These are phyloP conservation scores for Rhizopus arrhizus DNA, from an alignment of 371 early-diverging fungal species.

Conservation along the genomic window DNA sequence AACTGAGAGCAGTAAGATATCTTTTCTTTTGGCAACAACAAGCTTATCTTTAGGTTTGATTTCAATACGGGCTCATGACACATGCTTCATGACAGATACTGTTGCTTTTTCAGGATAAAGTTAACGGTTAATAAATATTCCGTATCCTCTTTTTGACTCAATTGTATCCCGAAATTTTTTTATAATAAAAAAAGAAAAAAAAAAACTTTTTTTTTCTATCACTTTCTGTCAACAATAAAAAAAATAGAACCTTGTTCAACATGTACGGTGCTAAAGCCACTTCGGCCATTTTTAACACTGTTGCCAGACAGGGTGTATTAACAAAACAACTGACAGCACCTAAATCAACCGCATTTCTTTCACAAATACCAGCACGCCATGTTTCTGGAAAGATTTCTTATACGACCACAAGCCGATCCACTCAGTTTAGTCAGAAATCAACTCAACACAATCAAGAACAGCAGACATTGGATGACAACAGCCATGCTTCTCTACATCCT, in stretches of 20 bases:
- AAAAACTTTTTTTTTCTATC: slow-evolving; percentile 1
- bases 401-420: slow-evolving; percentile 39
- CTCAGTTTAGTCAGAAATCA: slow-evolving; percentile 30
- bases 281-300: slow-evolving; percentile 41
- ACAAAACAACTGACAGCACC: slow-evolving; percentile 46
- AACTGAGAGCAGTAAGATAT: no score
- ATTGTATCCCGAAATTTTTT: background rate
- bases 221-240: background rate
- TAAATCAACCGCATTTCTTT: slow-evolving; percentile 44
- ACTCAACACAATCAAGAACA: slow-evolving; percentile 21
- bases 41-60: no score
- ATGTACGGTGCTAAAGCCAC: slow-evolving; percentile 57
- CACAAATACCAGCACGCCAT: slow-evolving; percentile 44
- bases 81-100: no score
- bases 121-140: background rate
- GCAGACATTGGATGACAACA: slow-evolving; percentile 19
- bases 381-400: slow-evolving; percentile 50
- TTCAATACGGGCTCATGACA: no score
- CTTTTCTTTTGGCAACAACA: no score
- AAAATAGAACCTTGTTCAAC: background rate
- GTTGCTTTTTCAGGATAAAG: no score
- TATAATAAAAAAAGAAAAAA: background rate
- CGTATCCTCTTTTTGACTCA: background rate
- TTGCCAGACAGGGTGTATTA: slow-evolving; percentile 48
- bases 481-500: background rate